phyloP scores from a whole-genome alignment of 2,329 filamentous ascomycete species.

The Phyllosticta citribraziliensis region DNA sequence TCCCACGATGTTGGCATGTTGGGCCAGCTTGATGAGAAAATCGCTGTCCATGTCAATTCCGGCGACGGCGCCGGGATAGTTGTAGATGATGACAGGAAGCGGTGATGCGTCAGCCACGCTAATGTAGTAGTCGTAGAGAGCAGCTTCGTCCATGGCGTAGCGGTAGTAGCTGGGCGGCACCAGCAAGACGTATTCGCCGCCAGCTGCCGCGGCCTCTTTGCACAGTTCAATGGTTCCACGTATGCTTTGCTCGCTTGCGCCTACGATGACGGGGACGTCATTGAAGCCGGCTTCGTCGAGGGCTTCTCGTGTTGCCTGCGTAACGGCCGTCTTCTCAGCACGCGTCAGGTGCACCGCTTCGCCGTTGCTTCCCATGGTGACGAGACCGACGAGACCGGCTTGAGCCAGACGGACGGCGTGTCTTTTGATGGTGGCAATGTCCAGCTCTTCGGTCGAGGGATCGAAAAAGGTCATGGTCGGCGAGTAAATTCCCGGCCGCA shows the following conservation, averaged over 20 bases:
- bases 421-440: constrained; percentile 67
- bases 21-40: constrained; percentile 66
- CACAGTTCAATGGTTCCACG: constrained; percentile 68
- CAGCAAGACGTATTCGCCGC: constrained; percentile 70
- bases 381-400: constrained; percentile 70
- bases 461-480: constrained; percentile 90
- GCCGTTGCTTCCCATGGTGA: constrained; percentile 84
- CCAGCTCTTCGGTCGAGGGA: constrained; percentile 72
- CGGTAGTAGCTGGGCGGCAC: constrained; percentile 80
- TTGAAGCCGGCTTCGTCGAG: constrained; percentile 71
- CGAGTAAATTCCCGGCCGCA: constrained; percentile 76
- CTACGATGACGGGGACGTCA: constrained; percentile 70
- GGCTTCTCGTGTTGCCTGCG: constrained; percentile 67
- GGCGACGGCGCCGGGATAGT: constrained; percentile 79
- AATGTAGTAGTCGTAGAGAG: constrained; percentile 63
- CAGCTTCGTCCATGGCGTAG: constrained; percentile 61
- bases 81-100: constrained; percentile 76
- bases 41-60: constrained; percentile 88
- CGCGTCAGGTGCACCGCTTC: constrained; percentile 78
- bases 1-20: constrained; percentile 75
- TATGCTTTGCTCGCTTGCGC: constrained; percentile 72
- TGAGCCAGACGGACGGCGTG: constrained; percentile 70
- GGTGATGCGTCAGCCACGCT: constrained; percentile 66
- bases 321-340: constrained; percentile 67
- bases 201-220: constrained; percentile 55